phyloP scores from a whole-genome alignment of 1,139 yeast genomes.

The Blastobotrys raffinosifermentans region DNA sequence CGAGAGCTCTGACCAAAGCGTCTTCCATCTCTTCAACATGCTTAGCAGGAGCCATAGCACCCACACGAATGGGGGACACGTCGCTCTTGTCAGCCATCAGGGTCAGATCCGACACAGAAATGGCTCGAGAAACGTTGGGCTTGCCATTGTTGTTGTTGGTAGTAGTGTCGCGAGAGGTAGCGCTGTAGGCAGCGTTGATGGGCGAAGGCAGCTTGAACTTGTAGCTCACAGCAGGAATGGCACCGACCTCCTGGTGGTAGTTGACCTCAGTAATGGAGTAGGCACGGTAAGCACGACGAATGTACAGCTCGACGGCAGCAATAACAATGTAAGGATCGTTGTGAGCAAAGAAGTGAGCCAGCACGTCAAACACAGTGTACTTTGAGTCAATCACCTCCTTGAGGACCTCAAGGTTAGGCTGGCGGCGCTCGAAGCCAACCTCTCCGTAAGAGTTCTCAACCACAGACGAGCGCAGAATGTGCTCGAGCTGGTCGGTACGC shows the following conservation, averaged over 20 bases:
- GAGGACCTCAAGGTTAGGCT: constrained; percentile 74
- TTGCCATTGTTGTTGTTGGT: constrained; percentile 26
- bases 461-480: constrained; percentile 86
- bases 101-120: constrained; percentile 87
- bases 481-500: constrained; percentile 95
- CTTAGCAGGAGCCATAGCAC: constrained; percentile 76
- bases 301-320: constrained; percentile 95
- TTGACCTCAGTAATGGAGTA: constrained; percentile 76
- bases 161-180: constrained; percentile 19
- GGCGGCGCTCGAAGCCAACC: constrained; percentile 59
- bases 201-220: constrained; percentile 80
- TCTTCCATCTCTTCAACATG: constrained; percentile 91
- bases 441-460: constrained; percentile 83
- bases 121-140: constrained; percentile 55
- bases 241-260: constrained; percentile 50
- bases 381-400: constrained; percentile 93
- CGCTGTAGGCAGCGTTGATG: constrained; percentile 49
- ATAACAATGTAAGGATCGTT: constrained; percentile 83
- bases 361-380: constrained; percentile 92
- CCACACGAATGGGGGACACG: constrained; percentile 65
- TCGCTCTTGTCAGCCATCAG: constrained; percentile 66
- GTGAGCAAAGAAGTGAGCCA: constrained; percentile 82
- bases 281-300: constrained; percentile 95
- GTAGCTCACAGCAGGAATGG: constrained; percentile 76
- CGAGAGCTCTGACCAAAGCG: constrained; percentile 68